Evolutionary conservation across 306 rosid species (phyloP).

Genomic region (Hippophae tibetana): DNA sequence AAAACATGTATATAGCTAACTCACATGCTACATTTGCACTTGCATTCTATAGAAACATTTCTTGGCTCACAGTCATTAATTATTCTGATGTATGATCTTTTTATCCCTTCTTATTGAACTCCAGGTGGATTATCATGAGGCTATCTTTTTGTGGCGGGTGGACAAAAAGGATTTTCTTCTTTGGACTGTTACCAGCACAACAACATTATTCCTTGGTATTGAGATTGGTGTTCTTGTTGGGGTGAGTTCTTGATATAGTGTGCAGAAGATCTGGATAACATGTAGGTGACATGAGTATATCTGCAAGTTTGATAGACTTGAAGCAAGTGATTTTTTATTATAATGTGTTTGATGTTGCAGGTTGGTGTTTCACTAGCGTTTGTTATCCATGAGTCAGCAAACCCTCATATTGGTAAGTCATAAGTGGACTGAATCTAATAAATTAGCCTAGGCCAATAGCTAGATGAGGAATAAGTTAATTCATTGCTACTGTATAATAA

Average conservation of each 20-base stretch:
- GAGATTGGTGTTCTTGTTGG: constrained; percentile 94
- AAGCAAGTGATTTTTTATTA: constrained; percentile 13
- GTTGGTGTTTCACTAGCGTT: constrained; percentile 91
- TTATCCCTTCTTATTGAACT: constrained; percentile 17
- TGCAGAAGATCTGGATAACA: no score
- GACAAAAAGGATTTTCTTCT: constrained; percentile 94
- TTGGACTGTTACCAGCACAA: constrained; percentile 72
- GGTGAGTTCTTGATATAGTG: constrained; percentile 47
- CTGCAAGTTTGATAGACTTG: not conserved
- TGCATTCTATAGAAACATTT: not conserved
- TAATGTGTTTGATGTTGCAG: constrained; percentile 35
- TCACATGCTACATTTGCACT: no score
- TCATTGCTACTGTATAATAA: not conserved
- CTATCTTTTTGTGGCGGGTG: constrained; percentile 84
- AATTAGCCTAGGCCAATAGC: not conserved
- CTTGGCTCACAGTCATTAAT: not conserved
- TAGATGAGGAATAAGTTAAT: not conserved
- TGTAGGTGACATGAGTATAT: constrained; percentile 8
- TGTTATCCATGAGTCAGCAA: constrained; percentile 95
- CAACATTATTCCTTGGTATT: constrained; percentile 84
- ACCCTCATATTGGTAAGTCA: constrained; percentile 78
- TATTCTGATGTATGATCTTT: constrained; percentile 2
- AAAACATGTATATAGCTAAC: no score
- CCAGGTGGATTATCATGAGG: constrained; percentile 88
- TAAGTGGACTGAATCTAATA: constrained; percentile 17